phyloP scores from a whole-genome alignment of 2,329 filamentous ascomycete species.

The Colletotrichum nymphaeae region DNA sequence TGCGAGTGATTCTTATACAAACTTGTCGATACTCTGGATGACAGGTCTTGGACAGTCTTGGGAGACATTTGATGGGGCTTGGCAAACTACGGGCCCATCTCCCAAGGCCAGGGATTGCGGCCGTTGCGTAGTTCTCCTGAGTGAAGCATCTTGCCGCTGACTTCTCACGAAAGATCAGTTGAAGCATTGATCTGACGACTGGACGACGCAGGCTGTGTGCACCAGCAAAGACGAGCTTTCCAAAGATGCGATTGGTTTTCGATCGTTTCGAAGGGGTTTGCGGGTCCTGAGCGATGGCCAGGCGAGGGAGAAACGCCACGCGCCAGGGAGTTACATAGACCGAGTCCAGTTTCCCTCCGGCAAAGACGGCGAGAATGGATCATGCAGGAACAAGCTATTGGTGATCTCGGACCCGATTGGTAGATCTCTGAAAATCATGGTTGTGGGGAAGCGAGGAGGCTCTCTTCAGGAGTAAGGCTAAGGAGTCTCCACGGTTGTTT shows the following conservation, averaged over 20 bases:
- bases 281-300: slow-evolving; percentile 20
- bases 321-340: neutral
- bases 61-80: slow-evolving; percentile 31
- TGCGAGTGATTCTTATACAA: slow-evolving; percentile 31
- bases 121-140: neutral
- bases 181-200: slow-evolving; percentile 34
- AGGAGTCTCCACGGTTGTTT: slow-evolving; percentile 16
- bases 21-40: slow-evolving; percentile 31
- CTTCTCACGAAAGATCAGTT: slow-evolving; percentile 31
- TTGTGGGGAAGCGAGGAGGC: slow-evolving; percentile 16
- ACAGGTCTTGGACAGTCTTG: slow-evolving; percentile 23
- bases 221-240: neutral
- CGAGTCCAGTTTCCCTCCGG: slow-evolving; percentile 18
- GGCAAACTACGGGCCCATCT: slow-evolving; percentile 24
- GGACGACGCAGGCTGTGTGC: slow-evolving; percentile 9
- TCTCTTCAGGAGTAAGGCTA: slow-evolving; percentile 19
- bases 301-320: slow-evolving; percentile 17
- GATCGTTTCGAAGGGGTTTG: slow-evolving; percentile 25
- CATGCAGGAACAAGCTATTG: slow-evolving; percentile 24
- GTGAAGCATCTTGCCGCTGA: slow-evolving; percentile 24
- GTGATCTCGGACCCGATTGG: slow-evolving; percentile 29
- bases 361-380: slow-evolving; percentile 15
- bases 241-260: slow-evolving; percentile 32
- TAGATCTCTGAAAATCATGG: slow-evolving; percentile 25
- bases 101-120: slow-evolving; percentile 10